These are phyloP conservation scores for Rubroboletus satanas DNA, from an alignment of 768 basidiomycete species.

Conservation along the genomic window DNA sequence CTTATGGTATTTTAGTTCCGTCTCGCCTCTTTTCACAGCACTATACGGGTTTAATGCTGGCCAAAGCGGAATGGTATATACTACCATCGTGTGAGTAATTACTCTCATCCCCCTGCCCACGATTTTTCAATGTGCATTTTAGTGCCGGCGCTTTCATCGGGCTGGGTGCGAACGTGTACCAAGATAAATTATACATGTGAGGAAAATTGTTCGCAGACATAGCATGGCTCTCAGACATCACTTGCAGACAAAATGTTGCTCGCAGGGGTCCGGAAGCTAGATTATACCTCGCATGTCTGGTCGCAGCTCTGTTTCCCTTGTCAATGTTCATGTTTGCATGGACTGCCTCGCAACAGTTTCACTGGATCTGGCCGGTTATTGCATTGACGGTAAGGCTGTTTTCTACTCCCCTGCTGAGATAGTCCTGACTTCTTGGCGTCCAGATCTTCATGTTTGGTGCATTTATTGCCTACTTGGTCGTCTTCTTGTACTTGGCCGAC, in stretches of 20 bases:
- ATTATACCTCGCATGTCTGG: constrained; percentile 51
- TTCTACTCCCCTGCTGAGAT: neutral
- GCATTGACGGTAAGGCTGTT: constrained; percentile 9
- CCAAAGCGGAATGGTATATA: constrained; percentile 55
- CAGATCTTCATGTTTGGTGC: constrained; percentile 48
- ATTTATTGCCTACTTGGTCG: constrained; percentile 51
- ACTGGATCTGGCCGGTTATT: constrained; percentile 50
- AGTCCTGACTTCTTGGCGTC: neutral
- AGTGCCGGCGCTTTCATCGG: constrained; percentile 54
- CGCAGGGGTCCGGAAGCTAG: constrained; percentile 50
- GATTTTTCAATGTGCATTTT: neutral
- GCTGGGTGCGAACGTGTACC: constrained; percentile 40
- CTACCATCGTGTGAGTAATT: constrained; percentile 48
- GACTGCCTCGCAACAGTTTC: constrained; percentile 50
- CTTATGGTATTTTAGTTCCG: constrained; percentile 38
- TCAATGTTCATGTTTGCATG: constrained; percentile 71
- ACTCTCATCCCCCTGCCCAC: neutral
- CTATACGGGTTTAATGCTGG: constrained; percentile 62
- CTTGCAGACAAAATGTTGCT: constrained; percentile 27
- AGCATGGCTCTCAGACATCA: constrained; percentile 19
- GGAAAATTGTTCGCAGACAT: neutral
- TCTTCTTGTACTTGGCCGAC: constrained; percentile 59
- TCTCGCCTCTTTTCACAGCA: constrained; percentile 49
- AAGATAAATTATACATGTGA: constrained; percentile 46
- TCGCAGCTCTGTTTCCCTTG: constrained; percentile 48